Evolutionary conservation across 768 basidiomycete species (phyloP), one percentile per base, ranked within the genome.

Genomic region (Clavulina sp.): DNA sequence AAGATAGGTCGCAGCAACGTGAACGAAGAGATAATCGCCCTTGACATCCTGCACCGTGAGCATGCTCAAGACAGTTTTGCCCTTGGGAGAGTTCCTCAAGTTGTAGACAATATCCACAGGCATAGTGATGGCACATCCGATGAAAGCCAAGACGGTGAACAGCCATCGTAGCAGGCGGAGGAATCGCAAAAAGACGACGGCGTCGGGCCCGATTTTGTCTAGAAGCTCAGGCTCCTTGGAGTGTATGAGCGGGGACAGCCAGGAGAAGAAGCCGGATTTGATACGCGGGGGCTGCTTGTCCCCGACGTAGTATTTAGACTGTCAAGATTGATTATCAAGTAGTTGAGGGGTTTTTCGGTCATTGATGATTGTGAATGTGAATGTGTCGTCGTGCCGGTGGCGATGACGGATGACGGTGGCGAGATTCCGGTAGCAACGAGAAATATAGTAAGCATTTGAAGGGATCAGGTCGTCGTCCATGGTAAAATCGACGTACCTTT

Each of bases 161-260:
- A 84, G 69, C 65, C 70, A 72, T 19, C 88, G 81, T 61, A 82
- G 73, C 66, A 99, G 76, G 50, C 91, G 80, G 24, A 84, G 75
- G 65, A 97, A 96, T 26, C 93, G 82, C 23, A 99, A 75, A 64
- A 83, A 99, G 23, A 83, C 75, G 46, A 91, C 86, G 0, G 92
- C 93, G 61, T 99, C 95, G 6, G 95, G 77, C 26, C 93, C 93
- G 64, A 86, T 69, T 63, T 84, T 84, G 58, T 84, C 80, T 28
- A 93, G 69, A 31, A 95, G 76, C 56, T 89, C 84, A n/a, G 84
- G 79, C 62, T 96, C 91, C 60, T 81, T 81, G 24, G 83, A 80
- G 56, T 78, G 75, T 32, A 87, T 60, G 36, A 96, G 75, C 0
- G 91, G 91, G 5, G 81, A 79, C 0, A 96, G 68, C 93, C 93